Conservation (phyloP, 2,329 filamentous ascomycete genomes). For the Colletotrichum endophyticum region DNA sequence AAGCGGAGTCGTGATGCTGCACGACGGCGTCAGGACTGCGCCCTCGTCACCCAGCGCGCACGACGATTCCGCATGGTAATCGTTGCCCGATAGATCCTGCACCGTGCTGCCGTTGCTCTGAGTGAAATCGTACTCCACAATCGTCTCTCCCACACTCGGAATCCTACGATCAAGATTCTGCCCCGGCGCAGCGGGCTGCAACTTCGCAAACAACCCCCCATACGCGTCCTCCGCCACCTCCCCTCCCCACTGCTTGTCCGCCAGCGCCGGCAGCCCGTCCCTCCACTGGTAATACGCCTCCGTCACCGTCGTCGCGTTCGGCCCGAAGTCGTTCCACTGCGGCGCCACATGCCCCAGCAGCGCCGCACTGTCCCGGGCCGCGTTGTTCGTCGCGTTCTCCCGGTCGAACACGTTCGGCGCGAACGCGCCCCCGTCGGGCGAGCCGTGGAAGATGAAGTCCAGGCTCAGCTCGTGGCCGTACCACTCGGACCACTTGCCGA, state of each 20-base stretch:
- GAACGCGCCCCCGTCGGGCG: conserved; percentile 20
- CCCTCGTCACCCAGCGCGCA: not conserved
- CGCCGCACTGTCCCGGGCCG: conserved; percentile 8
- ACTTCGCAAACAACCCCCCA: conserved; percentile 8
- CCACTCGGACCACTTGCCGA: conserved; percentile 24
- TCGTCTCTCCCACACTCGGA: conserved; percentile 14
- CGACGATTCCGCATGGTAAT: conserved; percentile 19
- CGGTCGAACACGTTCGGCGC: conserved; percentile 27
- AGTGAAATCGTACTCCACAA: conserved; percentile 21
- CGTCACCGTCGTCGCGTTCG: conserved; percentile 26
- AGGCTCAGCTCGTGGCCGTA: conserved; percentile 22
- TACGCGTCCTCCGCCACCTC: conserved; percentile 7
- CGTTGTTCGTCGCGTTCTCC: conserved; percentile 22
- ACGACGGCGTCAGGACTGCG: conserved; percentile 37
- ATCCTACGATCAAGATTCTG: conserved; percentile 27
- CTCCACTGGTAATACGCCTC: conserved; percentile 30
- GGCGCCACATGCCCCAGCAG: conserved; percentile 26
- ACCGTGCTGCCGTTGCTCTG: conserved; percentile 3
- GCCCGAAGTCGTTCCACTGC: conserved; percentile 29
- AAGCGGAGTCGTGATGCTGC: conserved; percentile 53
- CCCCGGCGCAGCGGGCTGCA: conserved; percentile 24
- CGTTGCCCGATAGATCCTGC: conserved; percentile 24
- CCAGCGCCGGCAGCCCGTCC: conserved; percentile 26
- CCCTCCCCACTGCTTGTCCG: conserved; percentile 31
- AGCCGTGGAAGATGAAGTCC: conserved; percentile 24